A percentile compares a stretch with the other conserved stretches of the same genome.
Evolutionary conservation across 1,284 basidiomycete genomes (phyloP).

Genomic region (Fomitopsis schrenkii): DNA sequence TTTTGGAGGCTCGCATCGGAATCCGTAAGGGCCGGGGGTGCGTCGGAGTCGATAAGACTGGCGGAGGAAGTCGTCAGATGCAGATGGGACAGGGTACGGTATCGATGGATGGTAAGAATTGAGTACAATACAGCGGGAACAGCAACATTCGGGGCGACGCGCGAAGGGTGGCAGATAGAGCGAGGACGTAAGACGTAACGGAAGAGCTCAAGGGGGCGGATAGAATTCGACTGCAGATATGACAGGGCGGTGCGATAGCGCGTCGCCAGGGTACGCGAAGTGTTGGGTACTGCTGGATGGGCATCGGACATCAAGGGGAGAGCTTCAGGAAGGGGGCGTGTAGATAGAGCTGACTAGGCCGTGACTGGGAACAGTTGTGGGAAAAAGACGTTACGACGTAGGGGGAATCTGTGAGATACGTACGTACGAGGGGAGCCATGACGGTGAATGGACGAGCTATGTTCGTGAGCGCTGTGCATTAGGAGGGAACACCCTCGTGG

Average conservation of each 20-base stretch:
- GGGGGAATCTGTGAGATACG: background rate
- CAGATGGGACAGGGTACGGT: background rate
- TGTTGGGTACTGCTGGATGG: background rate
- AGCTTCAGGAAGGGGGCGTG: background rate
- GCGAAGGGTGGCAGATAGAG: background rate
- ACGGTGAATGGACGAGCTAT: background rate
- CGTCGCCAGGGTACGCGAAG: background rate
- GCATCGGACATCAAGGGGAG: slow-evolving; percentile 1
- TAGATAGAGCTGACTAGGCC: background rate
- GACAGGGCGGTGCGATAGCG: slow-evolving; percentile 1
- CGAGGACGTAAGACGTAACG: background rate
- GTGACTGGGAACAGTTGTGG: background rate
- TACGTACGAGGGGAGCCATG: background rate
- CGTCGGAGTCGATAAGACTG: background rate
- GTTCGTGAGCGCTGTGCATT: background rate
- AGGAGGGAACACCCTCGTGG: background rate
- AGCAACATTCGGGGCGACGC: background rate
- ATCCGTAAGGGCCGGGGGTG: slow-evolving; percentile 1
- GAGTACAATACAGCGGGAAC: background rate
- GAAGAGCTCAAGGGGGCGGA: background rate
- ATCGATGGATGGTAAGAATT: background rate
- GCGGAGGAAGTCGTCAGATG: background rate
- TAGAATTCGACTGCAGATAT: background rate
- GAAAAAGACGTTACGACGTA: background rate
- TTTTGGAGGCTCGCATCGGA: background rate